A percentile compares a stretch with the other conserved stretches of the same genome.
Evolutionary conservation across 73 alveolate genomes (phyloP).

Genomic region (Paramecium octaurelia): DNA sequence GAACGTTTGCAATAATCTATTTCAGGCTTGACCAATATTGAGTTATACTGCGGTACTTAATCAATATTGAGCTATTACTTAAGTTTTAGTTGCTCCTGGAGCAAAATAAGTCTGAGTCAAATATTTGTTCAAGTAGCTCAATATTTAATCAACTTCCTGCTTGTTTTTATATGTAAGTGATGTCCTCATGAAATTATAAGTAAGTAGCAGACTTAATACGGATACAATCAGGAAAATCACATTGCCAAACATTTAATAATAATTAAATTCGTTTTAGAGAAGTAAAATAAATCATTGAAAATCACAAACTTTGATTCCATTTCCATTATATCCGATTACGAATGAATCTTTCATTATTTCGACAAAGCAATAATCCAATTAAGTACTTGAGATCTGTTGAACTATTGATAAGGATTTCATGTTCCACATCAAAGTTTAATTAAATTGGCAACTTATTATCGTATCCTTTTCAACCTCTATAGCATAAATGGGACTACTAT

Average conservation of each 20-base stretch:
- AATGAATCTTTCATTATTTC: background rate
- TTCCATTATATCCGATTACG: background rate
- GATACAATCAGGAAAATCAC: background rate
- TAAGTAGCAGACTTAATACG: background rate
- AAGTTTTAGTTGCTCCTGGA: background rate
- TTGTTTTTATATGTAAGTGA: background rate
- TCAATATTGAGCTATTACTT: background rate
- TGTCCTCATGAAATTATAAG: background rate
- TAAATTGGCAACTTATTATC: background rate
- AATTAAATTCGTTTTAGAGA: background rate
- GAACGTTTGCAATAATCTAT: background rate
- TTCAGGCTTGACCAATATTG: conserved; percentile 12
- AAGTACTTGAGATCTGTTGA: background rate
- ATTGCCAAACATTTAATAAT: background rate
- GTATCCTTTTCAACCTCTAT: background rate
- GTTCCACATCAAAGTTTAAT: background rate
- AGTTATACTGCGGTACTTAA: background rate
- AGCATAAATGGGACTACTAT: background rate
- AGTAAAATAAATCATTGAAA: background rate
- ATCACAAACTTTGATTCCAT: background rate
- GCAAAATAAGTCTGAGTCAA: background rate
- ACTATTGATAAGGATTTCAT: background rate
- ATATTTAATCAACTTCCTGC: background rate
- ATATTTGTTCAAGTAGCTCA: background rate
- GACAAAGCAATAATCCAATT: background rate